Evolutionary conservation across 2,329 filamentous ascomycete genomes (phyloP), one percentile per base, ranked within the genome.

Genomic region (Talaromyces albobiverticillius): DNA sequence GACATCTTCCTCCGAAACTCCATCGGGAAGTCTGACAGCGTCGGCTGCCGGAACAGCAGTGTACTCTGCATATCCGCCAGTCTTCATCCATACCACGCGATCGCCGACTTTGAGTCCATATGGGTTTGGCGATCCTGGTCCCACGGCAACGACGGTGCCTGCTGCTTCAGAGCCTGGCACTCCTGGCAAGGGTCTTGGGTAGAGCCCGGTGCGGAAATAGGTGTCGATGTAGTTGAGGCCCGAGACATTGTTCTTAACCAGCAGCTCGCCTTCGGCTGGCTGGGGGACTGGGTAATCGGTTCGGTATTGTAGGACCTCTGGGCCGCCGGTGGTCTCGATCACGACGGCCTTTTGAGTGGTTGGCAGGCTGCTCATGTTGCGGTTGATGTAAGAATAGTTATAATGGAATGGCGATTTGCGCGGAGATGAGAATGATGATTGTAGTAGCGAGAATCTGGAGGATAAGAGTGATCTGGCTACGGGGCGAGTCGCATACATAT

Each of bases 221-320:
- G 82, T 95, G 72, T 96, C 92, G 9, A 96, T 95, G 74, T 82
- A 96, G 74, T 96, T 96, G 57, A 96, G 77, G 56, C 91, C 92
- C 46, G 87, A 79, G 67, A 82, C 88, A 59, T 86, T 83, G 71
- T 95, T 95, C 72, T 87, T 88, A 55, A 96, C 82, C 3, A 96
- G 81, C 20, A 96, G 72, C 61, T 95, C 80, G 55, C 84, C 86
- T n/a, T 86, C 82, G 32, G 82, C 76, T 2, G 81, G 82, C 47
- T 79, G 74, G 0, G 90, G 89, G 1, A 95, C 82, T 5, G 87
- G 85, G 3, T 90, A 69, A 65, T 90, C 83, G 16, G 83, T 83
- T 64, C 81, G 86, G 71, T 87, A 84, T 64, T 90, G 76, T 18
- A 93, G 75, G 20, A 90, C 87, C 42, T 90, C 87, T 1, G 81